These are phyloP conservation scores for Apiospora kogelbergensis DNA, from an alignment of 2,329 filamentous ascomycete genomes.

Conservation along the genomic window DNA sequence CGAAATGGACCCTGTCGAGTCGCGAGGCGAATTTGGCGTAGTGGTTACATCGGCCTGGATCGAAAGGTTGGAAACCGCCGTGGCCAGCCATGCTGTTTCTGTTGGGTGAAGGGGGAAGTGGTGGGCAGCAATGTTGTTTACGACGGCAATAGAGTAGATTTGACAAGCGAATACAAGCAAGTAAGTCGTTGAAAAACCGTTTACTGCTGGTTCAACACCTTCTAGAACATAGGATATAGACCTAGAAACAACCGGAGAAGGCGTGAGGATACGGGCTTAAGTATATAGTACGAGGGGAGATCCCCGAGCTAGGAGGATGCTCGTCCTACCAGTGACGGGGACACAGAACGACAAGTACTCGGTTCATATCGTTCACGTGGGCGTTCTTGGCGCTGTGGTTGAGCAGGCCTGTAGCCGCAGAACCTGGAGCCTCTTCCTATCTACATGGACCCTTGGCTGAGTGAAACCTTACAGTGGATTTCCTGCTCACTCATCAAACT, in stretches of 20 bases:
- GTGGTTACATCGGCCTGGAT: constrained; percentile 35
- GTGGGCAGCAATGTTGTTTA: too few relatives aligned
- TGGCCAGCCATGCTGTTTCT: constrained; percentile 31
- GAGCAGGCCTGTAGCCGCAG: not conserved
- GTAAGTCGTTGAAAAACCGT: not conserved
- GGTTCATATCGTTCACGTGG: not conserved
- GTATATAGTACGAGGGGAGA: not conserved
- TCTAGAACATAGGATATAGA: not conserved
- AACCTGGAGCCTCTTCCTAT: not conserved
- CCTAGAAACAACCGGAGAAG: not conserved
- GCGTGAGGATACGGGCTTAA: not conserved
- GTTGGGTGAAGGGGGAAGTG: not conserved
- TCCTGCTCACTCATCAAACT: constrained; percentile 7
- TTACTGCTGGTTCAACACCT: not conserved
- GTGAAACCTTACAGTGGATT: constrained; percentile 9
- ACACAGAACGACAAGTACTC: not conserved
- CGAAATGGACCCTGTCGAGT: constrained; percentile 36
- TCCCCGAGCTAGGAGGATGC: not conserved
- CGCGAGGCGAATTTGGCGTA: constrained; percentile 40
- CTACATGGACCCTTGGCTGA: constrained; percentile 4
- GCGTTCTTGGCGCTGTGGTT: not conserved
- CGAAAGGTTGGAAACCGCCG: constrained; percentile 30
- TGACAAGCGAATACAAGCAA: not conserved
- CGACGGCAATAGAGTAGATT: not conserved
- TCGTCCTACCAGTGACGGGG: not conserved